Evolutionary conservation across 129 eudicot genomes (phyloP).

Genomic region (Calendula officinalis): DNA sequence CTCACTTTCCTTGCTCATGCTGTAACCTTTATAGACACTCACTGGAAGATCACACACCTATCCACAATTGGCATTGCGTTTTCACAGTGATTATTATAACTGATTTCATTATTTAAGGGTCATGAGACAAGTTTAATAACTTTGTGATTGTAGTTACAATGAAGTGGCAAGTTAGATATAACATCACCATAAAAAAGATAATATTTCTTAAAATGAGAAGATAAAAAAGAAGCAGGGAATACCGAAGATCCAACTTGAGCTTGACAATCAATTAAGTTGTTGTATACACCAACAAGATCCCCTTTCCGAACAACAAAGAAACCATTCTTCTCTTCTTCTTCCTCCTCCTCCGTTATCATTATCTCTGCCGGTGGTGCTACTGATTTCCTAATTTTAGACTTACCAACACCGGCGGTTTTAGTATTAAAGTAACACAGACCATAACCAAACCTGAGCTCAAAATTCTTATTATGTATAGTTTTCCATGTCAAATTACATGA

Average conservation of each 20-base stretch:
- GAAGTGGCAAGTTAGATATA: not conserved
- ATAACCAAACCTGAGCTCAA: slow-evolving; percentile 25
- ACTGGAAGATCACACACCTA: slow-evolving; percentile 93
- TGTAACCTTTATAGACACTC: slow-evolving; percentile 71
- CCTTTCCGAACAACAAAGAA: slow-evolving; percentile 91
- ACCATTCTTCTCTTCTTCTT: slow-evolving; percentile 61
- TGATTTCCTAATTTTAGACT: slow-evolving; percentile 32
- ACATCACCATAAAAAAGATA: no score
- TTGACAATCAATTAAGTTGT: slow-evolving; percentile 78
- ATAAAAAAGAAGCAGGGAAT: not conserved
- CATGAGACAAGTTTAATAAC: no score
- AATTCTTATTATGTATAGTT: slow-evolving; percentile 6
- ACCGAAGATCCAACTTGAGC: slow-evolving; percentile 95
- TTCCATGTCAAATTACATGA: no score
- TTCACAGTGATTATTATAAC: no score
- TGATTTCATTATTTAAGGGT: no score
- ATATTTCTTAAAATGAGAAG: not conserved
- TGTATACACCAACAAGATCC: slow-evolving; percentile 86
- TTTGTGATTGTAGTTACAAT: not conserved
- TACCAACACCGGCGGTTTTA: slow-evolving; percentile 17
- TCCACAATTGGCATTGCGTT: not conserved
- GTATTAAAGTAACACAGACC: slow-evolving; percentile 44
- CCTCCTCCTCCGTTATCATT: slow-evolving; percentile 16
- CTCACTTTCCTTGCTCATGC: slow-evolving; percentile 72
- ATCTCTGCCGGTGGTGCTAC: not conserved